phyloP scores from a whole-genome alignment of 1,139 yeast species.

The Debaryomyces sp. region DNA sequence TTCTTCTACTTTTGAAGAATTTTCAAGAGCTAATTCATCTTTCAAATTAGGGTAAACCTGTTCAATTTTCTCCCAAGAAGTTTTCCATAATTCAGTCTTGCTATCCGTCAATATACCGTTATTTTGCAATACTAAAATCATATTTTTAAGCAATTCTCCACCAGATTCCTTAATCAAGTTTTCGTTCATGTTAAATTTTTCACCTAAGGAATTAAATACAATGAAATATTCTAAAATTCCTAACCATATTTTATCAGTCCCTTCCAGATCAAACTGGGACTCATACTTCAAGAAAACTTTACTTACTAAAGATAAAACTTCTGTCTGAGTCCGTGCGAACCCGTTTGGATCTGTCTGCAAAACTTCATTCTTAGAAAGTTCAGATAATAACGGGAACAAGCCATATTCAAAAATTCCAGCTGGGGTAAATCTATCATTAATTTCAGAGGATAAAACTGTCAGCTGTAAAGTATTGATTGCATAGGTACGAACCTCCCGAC shows the following conservation, averaged over 20 bases:
- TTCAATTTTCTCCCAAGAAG: conserved; percentile 48
- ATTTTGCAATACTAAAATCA: conserved; percentile 43
- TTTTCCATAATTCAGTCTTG: conserved; percentile 30
- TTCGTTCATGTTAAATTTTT: conserved; percentile 33
- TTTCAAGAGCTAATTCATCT: conserved; percentile 23
- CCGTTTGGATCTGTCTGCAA: conserved; percentile 65
- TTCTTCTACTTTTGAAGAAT: neutral
- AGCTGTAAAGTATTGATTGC: conserved; percentile 62
- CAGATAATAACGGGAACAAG: conserved; percentile 72
- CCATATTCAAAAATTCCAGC: conserved; percentile 70
- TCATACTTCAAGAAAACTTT: conserved; percentile 66
- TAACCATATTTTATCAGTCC: conserved; percentile 36
- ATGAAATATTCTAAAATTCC: conserved; percentile 37
- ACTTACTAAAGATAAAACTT: conserved; percentile 67
- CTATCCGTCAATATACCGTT: conserved; percentile 26
- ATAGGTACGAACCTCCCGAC: conserved; percentile 69
- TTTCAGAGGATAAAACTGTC: conserved; percentile 40
- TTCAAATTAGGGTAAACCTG: conserved; percentile 47
- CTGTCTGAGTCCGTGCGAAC: conserved; percentile 64
- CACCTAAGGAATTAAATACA: conserved; percentile 24
- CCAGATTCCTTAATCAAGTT: conserved; percentile 56
- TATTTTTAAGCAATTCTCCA: conserved; percentile 64
- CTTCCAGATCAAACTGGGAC: conserved; percentile 25
- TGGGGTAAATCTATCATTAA: conserved; percentile 35
- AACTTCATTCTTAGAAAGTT: conserved; percentile 67